Conservation (phyloP, 345 rosid genomes). For the Hibiscus tridactylites region DNA sequence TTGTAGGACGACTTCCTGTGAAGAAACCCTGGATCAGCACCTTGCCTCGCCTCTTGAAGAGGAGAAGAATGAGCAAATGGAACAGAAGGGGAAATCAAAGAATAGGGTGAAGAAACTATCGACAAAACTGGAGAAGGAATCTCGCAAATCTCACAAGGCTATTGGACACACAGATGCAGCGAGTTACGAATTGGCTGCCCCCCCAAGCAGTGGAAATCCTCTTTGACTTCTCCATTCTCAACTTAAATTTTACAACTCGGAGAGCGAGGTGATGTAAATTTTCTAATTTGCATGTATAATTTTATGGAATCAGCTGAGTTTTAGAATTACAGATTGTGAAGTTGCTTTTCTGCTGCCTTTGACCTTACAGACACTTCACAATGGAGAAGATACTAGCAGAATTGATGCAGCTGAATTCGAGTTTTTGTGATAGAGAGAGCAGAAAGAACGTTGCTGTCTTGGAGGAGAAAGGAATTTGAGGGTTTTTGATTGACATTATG, state of each 20-base stretch:
- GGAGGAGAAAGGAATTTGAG: background rate
- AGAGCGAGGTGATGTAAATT: constrained; percentile 4
- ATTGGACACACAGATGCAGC: constrained; percentile 1
- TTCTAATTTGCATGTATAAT: constrained; percentile 9
- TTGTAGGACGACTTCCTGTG: background rate
- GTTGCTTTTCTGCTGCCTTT: constrained; percentile 5
- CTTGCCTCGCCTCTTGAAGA: constrained; percentile 5
- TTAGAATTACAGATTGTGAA: background rate
- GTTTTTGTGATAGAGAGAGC: constrained; percentile 1
- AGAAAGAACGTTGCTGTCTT: background rate
- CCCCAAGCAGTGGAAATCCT: constrained; percentile 14
- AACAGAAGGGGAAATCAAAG: constrained; percentile 13
- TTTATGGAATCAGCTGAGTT: background rate
- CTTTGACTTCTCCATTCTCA: background rate
- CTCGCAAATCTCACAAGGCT: constrained; percentile 11
- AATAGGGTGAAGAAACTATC: constrained; percentile 14
- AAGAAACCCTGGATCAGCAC: constrained; percentile 4
- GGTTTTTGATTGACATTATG: background rate
- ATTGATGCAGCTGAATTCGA: background rate
- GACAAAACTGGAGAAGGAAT: constrained; percentile 12
- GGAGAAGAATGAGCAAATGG: constrained; percentile 17
- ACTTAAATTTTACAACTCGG: background rate
- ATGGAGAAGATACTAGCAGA: background rate
- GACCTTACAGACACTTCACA: background rate
- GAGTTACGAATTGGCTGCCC: constrained; percentile 7